A percentile compares a stretch with the other conserved stretches of the same genome.
Conservation (phyloP, 305 asterid species). For the Stenogyne calaminthoides region DNA sequence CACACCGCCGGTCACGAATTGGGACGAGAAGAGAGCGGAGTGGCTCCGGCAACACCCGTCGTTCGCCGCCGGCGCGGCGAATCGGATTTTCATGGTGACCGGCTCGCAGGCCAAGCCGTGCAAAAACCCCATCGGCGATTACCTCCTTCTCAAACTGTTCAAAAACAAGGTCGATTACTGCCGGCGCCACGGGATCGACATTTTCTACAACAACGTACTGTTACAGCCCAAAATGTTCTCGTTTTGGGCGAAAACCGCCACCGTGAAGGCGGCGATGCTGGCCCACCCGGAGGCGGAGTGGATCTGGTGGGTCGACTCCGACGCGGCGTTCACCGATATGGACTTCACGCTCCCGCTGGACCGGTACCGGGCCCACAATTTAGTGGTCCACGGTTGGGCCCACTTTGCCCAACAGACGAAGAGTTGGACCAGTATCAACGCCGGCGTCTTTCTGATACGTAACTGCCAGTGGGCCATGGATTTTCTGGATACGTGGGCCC, state of each 20-base stretch:
- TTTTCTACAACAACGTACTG: conserved; percentile 80
- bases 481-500: conserved; percentile 76
- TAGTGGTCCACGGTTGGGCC: conserved; percentile 92
- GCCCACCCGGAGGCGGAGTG: conserved; percentile 98
- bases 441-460: conserved; percentile 85
- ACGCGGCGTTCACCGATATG: conserved; percentile 98
- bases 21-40: conserved; percentile 71
- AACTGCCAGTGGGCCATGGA: conserved; percentile 94
- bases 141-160: conserved; percentile 70
- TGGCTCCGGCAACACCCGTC: conserved; percentile 85
- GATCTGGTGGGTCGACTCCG: conserved; percentile 99
- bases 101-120: conserved; percentile 89
- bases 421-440: conserved; percentile 95
- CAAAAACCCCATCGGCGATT: conserved; percentile 81
- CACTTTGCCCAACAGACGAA: conserved; percentile 43
- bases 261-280: conserved; percentile 82
- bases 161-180: conserved; percentile 95
- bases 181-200: conserved; percentile 78
- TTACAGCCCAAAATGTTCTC: conserved; percentile 83
- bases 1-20: conserved; percentile 53
- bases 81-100: conserved; percentile 70
- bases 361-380: conserved; percentile 58
- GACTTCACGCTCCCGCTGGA: conserved; percentile 70
- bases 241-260: conserved; percentile 91
- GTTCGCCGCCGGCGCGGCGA: conserved; percentile 47